phyloP scores from a whole-genome alignment of 495 filamentous ascomycete species.

The Clohesyomyces aquaticus region DNA sequence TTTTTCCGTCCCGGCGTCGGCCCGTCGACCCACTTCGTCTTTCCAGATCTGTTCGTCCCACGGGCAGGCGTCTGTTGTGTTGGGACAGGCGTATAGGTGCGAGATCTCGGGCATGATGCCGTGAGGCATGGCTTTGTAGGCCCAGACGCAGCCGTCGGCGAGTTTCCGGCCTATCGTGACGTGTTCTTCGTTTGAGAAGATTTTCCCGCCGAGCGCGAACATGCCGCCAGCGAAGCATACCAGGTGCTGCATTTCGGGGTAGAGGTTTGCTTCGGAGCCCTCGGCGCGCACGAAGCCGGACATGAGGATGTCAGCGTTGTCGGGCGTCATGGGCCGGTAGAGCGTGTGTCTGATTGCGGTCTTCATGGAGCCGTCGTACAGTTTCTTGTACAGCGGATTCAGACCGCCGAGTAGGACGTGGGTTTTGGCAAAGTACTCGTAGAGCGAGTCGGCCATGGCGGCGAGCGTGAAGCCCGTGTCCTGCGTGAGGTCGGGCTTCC shows the following conservation, averaged over 20 bases:
- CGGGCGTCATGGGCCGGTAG: constrained; percentile 48
- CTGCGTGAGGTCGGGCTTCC: constrained; percentile 50
- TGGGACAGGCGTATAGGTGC: constrained; percentile 54
- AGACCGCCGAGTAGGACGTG: constrained; percentile 53
- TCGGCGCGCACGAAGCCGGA: constrained; percentile 43
- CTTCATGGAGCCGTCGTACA: constrained; percentile 46
- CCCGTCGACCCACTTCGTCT: constrained; percentile 29
- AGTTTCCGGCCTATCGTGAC: constrained; percentile 60
- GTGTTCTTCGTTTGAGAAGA: constrained; percentile 61
- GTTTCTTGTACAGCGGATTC: constrained; percentile 37
- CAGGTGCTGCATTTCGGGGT: constrained; percentile 58
- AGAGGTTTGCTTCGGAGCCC: constrained; percentile 34
- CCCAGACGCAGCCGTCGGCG: constrained; percentile 65
- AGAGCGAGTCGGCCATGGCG: constrained; percentile 48
- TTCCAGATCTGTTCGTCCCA: constrained; percentile 64
- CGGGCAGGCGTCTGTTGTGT: constrained; percentile 50
- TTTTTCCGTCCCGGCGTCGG: constrained; percentile 42
- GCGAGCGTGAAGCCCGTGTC: constrained; percentile 45
- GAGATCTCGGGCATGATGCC: constrained; percentile 68
- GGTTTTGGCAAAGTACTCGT: constrained; percentile 53
- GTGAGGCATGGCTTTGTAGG: constrained; percentile 59
- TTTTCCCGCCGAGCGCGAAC: constrained; percentile 63
- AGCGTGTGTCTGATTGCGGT: constrained; percentile 46
- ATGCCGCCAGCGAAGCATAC: constrained; percentile 67
- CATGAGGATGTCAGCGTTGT: constrained; percentile 46